Evolutionary conservation across 2,329 filamentous ascomycete genomes (phyloP), one percentile per base, ranked within the genome.

Genomic region (Penicillium sp.): DNA sequence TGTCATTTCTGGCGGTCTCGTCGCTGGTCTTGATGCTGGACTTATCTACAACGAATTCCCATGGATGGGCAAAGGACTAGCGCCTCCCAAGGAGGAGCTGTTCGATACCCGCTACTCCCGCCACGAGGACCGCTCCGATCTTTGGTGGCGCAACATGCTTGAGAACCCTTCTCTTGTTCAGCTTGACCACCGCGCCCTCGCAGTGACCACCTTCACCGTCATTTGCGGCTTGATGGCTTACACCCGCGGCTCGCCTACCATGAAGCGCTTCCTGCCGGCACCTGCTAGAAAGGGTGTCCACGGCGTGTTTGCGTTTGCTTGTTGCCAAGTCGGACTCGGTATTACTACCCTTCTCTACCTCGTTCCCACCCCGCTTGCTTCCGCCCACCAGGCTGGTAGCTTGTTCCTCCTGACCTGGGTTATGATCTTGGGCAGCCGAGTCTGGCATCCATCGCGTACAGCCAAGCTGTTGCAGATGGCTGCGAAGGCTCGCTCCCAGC

Each of bases 31-130:
- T 15, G 94, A 99, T 72, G 94, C 94, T 9, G 94, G 94, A 9
- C 82, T 99, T 56, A 97, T 99, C 77, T 99, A 99, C 82, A 99
- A 99, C 74, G 92, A 99, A 76, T 97, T 99, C 75, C 94, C 94
- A 7, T 90, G 85, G 77, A 99, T 99, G 94, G 94, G 94, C 9
- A 77, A 86, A 4, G 91, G 92, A 12, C 79, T 96, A 23, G 83
- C 91, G 0, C 93, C 93, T 1, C 93, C 93, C 0, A 86, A 83
- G 70, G 82, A 85, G 10, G 93, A 97, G 78, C 86, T 97, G 33
- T 92, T 91, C 75, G 88, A 93, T 70, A 81, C 84, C 38, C 96
- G 91, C 79, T 97, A 97, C 83, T 88, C 87, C 57, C 89, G 92
- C 68, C 85, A 83, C 57, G 82, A 88, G 41, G 91, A 96, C 72